These are phyloP conservation scores for Streptanthus diversifolius DNA, from an alignment of 345 rosid genomes.

Conservation along the genomic window DNA sequence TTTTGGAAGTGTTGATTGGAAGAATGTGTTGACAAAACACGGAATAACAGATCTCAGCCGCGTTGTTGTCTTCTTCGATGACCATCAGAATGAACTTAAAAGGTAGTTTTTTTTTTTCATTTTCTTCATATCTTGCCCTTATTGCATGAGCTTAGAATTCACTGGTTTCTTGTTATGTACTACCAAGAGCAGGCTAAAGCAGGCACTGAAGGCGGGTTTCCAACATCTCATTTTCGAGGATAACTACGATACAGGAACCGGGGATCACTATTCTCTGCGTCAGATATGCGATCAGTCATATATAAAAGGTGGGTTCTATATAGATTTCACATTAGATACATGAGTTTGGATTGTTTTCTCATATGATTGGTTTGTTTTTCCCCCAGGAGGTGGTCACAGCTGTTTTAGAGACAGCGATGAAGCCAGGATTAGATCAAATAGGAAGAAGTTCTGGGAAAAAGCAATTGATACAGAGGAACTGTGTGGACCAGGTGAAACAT, in stretches of 20 bases:
- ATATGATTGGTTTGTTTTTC: slow-evolving; percentile 1
- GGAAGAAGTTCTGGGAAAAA: slow-evolving; percentile 94
- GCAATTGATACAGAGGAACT: slow-evolving; percentile 79
- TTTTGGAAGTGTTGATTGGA: slow-evolving; percentile 91
- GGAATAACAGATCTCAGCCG: slow-evolving; percentile 59
- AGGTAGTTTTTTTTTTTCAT: slow-evolving; percentile 46
- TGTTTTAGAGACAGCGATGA: slow-evolving; percentile 92
- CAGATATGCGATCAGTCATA: slow-evolving; percentile 95
- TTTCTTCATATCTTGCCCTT: background rate
- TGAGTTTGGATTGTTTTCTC: slow-evolving; percentile 2
- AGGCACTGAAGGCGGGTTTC: slow-evolving; percentile 82
- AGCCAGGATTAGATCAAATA: slow-evolving; percentile 70
- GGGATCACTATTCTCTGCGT: slow-evolving; percentile 95
- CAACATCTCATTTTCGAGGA: slow-evolving; percentile 93
- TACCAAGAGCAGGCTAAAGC: slow-evolving; percentile 57
- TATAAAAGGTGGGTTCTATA: slow-evolving; percentile 56
- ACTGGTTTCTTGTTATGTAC: slow-evolving; percentile 18
- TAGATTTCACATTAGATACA: background rate
- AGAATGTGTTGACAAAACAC: slow-evolving; percentile 55
- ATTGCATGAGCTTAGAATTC: background rate
- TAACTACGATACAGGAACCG: slow-evolving; percentile 97
- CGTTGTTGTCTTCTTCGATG: slow-evolving; percentile 84
- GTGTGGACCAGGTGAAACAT: slow-evolving; percentile 73
- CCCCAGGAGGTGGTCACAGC: slow-evolving; percentile 95
- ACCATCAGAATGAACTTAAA: slow-evolving; percentile 95